Percentiles rank a stretch among this genome's conserved stretches.
Evolutionary conservation across 352 stramenopile species (phyloP).

Genomic region (Phytopythium sindhum): DNA sequence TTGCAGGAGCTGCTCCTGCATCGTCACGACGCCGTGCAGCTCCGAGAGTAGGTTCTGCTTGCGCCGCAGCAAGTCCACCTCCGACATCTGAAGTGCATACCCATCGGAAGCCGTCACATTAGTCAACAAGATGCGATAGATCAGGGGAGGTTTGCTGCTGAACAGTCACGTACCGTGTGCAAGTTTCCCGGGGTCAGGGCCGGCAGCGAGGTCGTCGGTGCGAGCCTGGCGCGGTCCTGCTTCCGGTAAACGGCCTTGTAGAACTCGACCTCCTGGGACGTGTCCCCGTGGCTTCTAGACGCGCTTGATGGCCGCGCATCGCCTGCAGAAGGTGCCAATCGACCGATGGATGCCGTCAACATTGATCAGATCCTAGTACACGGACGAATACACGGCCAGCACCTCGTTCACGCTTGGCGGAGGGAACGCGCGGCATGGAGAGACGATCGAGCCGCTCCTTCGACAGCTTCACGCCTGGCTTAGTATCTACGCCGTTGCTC

Average conservation of each 20-base stretch:
- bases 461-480: slow-evolving; percentile 25
- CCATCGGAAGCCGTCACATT: background rate
- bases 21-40: slow-evolving; percentile 48
- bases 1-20: slow-evolving; percentile 48
- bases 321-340: background rate
- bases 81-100: slow-evolving; percentile 30
- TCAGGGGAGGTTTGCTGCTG: background rate
- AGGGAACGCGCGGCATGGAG: slow-evolving; percentile 22
- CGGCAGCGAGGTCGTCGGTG: slow-evolving; percentile 13
- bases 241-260: slow-evolving; percentile 48
- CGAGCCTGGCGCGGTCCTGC: slow-evolving; percentile 34
- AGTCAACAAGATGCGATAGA: background rate
- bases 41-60: slow-evolving; percentile 51
- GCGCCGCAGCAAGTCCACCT: slow-evolving; percentile 47
- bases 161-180: slow-evolving; percentile 23
- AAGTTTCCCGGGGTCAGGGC: slow-evolving; percentile 25
- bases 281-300: slow-evolving; percentile 17
- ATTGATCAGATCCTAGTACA: background rate
- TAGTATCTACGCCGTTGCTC: slow-evolving; percentile 14
- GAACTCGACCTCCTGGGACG: slow-evolving; percentile 45
- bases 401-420: slow-evolving; percentile 17
- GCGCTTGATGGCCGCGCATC: background rate
- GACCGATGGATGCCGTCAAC: background rate
- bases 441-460: slow-evolving; percentile 46
- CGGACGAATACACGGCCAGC: background rate